These are phyloP conservation scores for Mrakia frigida DNA, from an alignment of 768 basidiomycete species.

Conservation along the genomic window DNA sequence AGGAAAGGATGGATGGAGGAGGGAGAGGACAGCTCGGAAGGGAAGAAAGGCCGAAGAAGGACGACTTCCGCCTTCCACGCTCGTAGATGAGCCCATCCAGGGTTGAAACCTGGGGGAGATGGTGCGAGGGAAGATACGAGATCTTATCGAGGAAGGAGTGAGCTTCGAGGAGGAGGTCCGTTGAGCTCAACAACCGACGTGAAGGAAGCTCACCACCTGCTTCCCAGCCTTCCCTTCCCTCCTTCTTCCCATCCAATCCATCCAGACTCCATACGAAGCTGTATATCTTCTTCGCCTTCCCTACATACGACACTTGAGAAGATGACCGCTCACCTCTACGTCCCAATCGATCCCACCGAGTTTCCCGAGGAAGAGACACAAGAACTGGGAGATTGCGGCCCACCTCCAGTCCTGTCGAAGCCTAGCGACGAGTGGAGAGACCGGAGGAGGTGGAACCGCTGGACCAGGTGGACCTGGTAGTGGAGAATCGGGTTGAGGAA, in stretches of 20 bases:
- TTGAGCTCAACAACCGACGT: neutral
- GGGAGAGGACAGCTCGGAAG: neutral
- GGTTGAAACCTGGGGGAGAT: neutral
- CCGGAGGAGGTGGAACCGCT: conserved; percentile 24
- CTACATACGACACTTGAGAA: neutral
- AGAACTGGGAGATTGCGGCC: conserved; percentile 87
- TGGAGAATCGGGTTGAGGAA: neutral
- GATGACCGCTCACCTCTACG: conserved; percentile 41
- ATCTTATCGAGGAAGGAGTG: neutral
- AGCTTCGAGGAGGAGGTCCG: neutral
- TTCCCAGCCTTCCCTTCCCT: neutral
- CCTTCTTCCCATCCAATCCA: neutral
- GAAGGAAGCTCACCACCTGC: neutral
- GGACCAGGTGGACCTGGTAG: neutral
- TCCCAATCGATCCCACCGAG: conserved; percentile 59
- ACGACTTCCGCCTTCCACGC: neutral
- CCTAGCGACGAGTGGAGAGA: conserved; percentile 40
- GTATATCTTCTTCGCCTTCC: too few species aligned
- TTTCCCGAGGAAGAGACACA: conserved; percentile 58
- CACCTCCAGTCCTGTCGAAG: conserved; percentile 84
- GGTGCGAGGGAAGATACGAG: neutral
- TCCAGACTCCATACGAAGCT: too few species aligned
- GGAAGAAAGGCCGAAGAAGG: neutral
- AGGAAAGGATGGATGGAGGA: neutral
- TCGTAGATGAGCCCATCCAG: neutral